Conservation (phyloP, 306 rosid genomes). For the Spatholobus suberectus region DNA sequence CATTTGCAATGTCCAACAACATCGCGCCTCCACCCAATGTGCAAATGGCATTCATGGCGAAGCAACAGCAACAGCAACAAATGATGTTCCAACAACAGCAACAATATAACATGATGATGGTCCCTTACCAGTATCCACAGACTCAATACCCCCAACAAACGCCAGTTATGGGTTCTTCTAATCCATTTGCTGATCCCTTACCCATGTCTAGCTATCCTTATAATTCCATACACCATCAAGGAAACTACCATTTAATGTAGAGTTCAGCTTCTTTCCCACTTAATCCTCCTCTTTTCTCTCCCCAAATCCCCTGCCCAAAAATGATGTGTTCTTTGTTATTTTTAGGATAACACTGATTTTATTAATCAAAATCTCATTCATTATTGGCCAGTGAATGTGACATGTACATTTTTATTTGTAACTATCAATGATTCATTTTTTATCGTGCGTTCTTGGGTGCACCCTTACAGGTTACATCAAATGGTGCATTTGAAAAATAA, state of each 20-base stretch:
- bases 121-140: slow-evolving; percentile 54
- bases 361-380: slow-evolving; percentile 35
- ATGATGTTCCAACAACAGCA: slow-evolving; percentile 53
- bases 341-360: slow-evolving; percentile 36
- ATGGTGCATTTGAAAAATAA: neutral
- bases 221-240: slow-evolving; percentile 59
- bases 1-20: slow-evolving; percentile 70
- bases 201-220: slow-evolving; percentile 50
- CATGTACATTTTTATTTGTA: slow-evolving; percentile 10
- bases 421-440: slow-evolving; percentile 12
- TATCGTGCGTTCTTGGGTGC: neutral
- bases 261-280: slow-evolving; percentile 18
- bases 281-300: neutral
- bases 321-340: slow-evolving; percentile 43
- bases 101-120: slow-evolving; percentile 64
- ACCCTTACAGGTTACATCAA: neutral
- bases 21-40: slow-evolving; percentile 78
- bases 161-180: slow-evolving; percentile 52
- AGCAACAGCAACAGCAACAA: slow-evolving; percentile 62
- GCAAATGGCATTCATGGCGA: slow-evolving; percentile 71
- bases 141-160: slow-evolving; percentile 62
- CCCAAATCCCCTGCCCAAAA: neutral
- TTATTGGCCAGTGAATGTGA: slow-evolving; percentile 14
- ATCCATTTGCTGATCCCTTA: slow-evolving; percentile 88
- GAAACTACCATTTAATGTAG: slow-evolving; percentile 72